A percentile compares a stretch with the other conserved stretches of the same genome.
Evolutionary conservation across 805 yeast species (phyloP).

Genomic region (Yarrowia divulgata): DNA sequence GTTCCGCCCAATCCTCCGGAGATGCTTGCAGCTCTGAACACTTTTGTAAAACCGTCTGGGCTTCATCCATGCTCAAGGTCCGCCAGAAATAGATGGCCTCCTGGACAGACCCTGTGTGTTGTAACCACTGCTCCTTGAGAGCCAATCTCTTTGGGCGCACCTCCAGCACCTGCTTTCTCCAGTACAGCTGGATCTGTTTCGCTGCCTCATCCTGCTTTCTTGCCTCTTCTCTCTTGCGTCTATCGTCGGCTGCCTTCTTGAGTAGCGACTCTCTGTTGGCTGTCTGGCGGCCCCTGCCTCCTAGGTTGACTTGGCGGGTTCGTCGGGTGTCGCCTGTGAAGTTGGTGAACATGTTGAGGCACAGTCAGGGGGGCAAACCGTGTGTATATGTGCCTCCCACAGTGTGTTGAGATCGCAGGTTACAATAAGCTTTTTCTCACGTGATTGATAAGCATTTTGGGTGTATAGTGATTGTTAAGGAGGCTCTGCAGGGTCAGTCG

Average conservation of each 20-base stretch:
- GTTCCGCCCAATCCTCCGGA: constrained; percentile 6
- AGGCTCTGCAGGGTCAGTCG: neutral
- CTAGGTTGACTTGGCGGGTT: constrained; percentile 67
- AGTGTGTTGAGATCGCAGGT: constrained; percentile 8
- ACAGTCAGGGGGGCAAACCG: neutral
- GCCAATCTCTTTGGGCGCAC: constrained; percentile 9
- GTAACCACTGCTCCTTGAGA: neutral
- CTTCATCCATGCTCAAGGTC: constrained; percentile 4
- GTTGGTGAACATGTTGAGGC: constrained; percentile 46
- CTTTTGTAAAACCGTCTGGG: neutral
- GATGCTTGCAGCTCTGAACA: constrained; percentile 1
- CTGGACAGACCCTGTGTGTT: neutral
- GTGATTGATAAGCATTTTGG: constrained; percentile 32
- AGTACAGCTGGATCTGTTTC: constrained; percentile 56
- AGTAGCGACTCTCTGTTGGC: constrained; percentile 55
- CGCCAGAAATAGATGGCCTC: constrained; percentile 20
- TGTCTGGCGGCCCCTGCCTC: constrained; percentile 56
- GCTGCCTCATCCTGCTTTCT: constrained; percentile 61
- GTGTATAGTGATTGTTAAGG: neutral
- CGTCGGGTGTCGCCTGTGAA: constrained; percentile 72
- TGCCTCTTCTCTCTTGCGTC: constrained; percentile 67
- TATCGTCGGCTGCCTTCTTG: constrained; percentile 69
- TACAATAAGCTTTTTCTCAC: constrained; percentile 9
- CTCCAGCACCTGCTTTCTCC: constrained; percentile 19
- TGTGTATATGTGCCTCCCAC: neutral